phyloP scores from a whole-genome alignment of 2,329 filamentous ascomycete species.

The Dothideomycetes sp. region DNA sequence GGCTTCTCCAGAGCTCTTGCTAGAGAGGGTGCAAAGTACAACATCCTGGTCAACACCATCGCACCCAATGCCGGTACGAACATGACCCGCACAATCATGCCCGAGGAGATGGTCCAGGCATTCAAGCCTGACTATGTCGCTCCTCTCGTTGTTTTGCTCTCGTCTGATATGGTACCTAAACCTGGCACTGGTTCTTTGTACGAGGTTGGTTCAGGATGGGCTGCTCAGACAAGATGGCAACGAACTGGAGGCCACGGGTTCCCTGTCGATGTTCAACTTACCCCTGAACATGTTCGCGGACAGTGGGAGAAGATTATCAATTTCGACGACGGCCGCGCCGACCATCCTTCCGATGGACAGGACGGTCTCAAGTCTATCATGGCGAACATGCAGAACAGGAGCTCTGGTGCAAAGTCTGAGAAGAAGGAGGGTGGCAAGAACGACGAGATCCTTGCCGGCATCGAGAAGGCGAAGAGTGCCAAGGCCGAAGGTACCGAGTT shows the following conservation, averaged over 20 bases:
- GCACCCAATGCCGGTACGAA: slow-evolving; percentile 93
- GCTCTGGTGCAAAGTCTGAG: slow-evolving; percentile 26
- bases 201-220: slow-evolving; percentile 93
- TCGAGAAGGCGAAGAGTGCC: slow-evolving; percentile 64
- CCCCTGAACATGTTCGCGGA: slow-evolving; percentile 72
- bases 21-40: slow-evolving; percentile 89
- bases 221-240: slow-evolving; percentile 88
- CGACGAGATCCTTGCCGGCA: slow-evolving; percentile 62
- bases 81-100: slow-evolving; percentile 90
- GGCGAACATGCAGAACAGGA: slow-evolving; percentile 77
- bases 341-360: slow-evolving; percentile 71
- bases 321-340: slow-evolving; percentile 80
- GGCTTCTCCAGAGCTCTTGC: slow-evolving; percentile 91
- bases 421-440: slow-evolving; percentile 32
- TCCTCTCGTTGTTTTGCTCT: slow-evolving; percentile 79
- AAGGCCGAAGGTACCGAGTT: slow-evolving; percentile 68
- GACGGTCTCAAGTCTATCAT: slow-evolving; percentile 71
- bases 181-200: slow-evolving; percentile 79
- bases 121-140: slow-evolving; percentile 99
- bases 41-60: slow-evolving; percentile 97
- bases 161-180: slow-evolving; percentile 75
- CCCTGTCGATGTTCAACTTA: slow-evolving; percentile 73
- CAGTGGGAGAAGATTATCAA: slow-evolving; percentile 70
- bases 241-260: slow-evolving; percentile 82
- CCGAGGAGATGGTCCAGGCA: slow-evolving; percentile 94